Evolutionary conservation across 1,284 basidiomycete genomes (phyloP).

Genomic region (Apiotrichum gamsii): DNA sequence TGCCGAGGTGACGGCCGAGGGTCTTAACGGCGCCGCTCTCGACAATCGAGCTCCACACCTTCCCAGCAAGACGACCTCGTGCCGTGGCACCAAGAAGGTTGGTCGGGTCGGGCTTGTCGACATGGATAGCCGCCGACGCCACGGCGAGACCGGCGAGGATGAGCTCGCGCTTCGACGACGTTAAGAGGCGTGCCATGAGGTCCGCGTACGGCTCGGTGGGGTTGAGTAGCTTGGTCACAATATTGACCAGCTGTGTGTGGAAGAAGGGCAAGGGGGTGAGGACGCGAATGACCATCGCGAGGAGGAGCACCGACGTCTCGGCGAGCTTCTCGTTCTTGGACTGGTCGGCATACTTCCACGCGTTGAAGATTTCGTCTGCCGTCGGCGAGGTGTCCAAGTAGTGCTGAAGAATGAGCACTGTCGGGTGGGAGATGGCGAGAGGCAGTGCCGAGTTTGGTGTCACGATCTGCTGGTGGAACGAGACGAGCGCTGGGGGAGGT

Average conservation of each 20-base stretch:
- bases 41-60: constrained; percentile 35
- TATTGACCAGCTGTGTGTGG: constrained; percentile 34
- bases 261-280: constrained; percentile 47
- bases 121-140: constrained; percentile 35
- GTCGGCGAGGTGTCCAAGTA: constrained; percentile 45
- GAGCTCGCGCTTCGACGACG: constrained; percentile 42
- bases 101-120: constrained; percentile 31
- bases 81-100: constrained; percentile 16
- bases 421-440: constrained; percentile 40
- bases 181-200: constrained; percentile 38
- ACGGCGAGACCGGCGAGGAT: constrained; percentile 36
- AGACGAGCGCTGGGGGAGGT: constrained; percentile 34
- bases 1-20: constrained; percentile 43
- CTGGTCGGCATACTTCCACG: constrained; percentile 43
- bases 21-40: constrained; percentile 41
- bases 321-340: constrained; percentile 35
- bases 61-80: constrained; percentile 27
- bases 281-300: constrained; percentile 40
- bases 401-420: constrained; percentile 45
- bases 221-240: constrained; percentile 40
- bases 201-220: constrained; percentile 36
- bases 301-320: constrained; percentile 34
- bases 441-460: constrained; percentile 39
- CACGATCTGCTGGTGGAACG: constrained; percentile 46
- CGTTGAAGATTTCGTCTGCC: constrained; percentile 44